Evolutionary conservation across 1,139 yeast genomes (phyloP).

Genomic region (Diutina rugosa): DNA sequence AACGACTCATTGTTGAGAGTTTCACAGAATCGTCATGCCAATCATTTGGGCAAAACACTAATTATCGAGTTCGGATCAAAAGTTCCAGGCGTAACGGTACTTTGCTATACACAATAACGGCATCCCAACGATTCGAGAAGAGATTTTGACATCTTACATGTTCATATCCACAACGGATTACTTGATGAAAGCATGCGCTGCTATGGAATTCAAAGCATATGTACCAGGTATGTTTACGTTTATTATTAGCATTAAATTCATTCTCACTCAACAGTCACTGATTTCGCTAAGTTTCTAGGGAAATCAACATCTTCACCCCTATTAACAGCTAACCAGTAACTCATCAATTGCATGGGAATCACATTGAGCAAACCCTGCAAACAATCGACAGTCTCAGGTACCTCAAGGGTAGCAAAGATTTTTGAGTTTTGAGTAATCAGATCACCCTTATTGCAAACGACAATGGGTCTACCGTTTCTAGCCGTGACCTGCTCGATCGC

Average conservation of each 20-base stretch:
- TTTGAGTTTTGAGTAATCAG: slow-evolving; percentile 36
- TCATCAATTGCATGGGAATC: slow-evolving; percentile 88
- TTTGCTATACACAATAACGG: too few species aligned
- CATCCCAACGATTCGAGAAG: too few species aligned
- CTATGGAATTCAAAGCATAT: too few species aligned
- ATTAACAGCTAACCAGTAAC: slow-evolving; percentile 94
- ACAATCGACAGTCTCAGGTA: slow-evolving; percentile 94
- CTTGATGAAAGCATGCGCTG: too few species aligned
- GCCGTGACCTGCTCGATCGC: slow-evolving; percentile 97
- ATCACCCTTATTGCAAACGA: slow-evolving; percentile 86
- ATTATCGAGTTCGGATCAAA: too few species aligned
- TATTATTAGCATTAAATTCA: background rate
- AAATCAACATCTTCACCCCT: slow-evolving; percentile 96
- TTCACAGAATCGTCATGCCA: too few species aligned
- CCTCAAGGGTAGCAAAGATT: slow-evolving; percentile 63
- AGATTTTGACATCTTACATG: too few species aligned
- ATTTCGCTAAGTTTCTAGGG: slow-evolving; percentile 97
- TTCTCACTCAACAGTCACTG: slow-evolving; percentile 78
- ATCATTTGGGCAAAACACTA: too few species aligned
- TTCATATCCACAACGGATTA: too few species aligned
- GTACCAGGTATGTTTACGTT: background rate
- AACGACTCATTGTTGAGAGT: too few species aligned
- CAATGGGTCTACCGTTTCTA: slow-evolving; percentile 93
- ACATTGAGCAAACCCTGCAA: slow-evolving; percentile 93
- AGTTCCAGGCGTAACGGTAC: too few species aligned